Evolutionary conservation across 768 basidiomycete genomes (phyloP), one percentile per base, ranked within the genome.

Genomic region (Ephemerocybe angulata): DNA sequence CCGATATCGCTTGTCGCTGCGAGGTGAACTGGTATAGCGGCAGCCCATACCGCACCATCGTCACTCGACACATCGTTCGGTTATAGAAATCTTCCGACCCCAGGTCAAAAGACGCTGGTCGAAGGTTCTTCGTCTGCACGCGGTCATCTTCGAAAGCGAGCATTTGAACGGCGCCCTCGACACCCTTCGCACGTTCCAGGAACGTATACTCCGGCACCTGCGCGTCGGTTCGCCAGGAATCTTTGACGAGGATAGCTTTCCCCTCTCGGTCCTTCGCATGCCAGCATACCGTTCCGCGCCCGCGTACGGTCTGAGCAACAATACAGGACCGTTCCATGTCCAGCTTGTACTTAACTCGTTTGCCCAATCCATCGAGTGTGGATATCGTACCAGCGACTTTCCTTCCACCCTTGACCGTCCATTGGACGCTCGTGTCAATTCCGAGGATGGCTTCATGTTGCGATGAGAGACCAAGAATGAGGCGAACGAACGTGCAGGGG

Each of bases 11-110:
- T 12, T 53, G 50, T 6, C 47, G 27, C 31, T 29, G 25, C 2
- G 24, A 40, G 3, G 28, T 24, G 28, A 56, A 59, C 19, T 41
- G 25, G 1, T 35, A 22, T 11, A 59, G 48, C 19, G 43, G 50
- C 5, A 7, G 25, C n/a, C 58, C 58, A 41, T 59, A 59, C 3
- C 25, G 37, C 29, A 56, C 27, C 7, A 59, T 24, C 10, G 53
- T 31, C 0, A 53, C 28, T 13, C 51, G 43, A 24, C 10, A 8
- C 10, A 10, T 21, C 7, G 22, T 24, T 7, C 41, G 41, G 19
- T 43, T 43, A 19, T 8, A n/a, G 41, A 43, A 43, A 43, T 10
- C 19, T 7, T 43, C 19, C 41, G n/a, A 7, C n/a, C n/a, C n/a
- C n/a, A n/a, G n/a, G 10, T 10, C 19, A 43, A 8, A 35, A 17